Base-by-base conservation (phyloP, 2,329 filamentous ascomycete genomes). In the Colletotrichum phormii region DNA sequence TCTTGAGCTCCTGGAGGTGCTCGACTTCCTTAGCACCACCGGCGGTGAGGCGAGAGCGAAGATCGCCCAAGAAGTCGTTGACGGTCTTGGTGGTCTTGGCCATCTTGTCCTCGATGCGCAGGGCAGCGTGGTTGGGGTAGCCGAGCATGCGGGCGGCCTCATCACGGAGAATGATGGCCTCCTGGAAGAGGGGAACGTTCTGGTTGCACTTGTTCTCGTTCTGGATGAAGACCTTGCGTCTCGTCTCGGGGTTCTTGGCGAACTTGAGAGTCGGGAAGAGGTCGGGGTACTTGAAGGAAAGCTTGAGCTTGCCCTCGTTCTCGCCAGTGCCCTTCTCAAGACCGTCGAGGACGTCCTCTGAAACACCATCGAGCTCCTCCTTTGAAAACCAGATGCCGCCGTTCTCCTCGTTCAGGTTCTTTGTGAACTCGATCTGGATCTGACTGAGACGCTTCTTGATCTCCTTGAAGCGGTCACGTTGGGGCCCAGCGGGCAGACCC, bases 211-310 rank as follows among this genome's bases (percentile, higher is more conserved):
- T 96, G 84, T 96, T 96, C 81, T 95, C 92, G 77, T 95, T 95
- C 13, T 88, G 89, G 74, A 95, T 87, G 72, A 93, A 93, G 59
- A 95, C 86, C 79, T 89, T 89, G 78, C 89, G 89, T 64, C 94
- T 88, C 4, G 90, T 92, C 74, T 93, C 90, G 18, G 91, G 86
- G 77, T 93, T 89, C 78, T 89, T 89, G 57, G 92, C 93, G 79
- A 95, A 95, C 84, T 95, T 96, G 76, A 94, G 86, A 1, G 92
- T 88, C 0, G 94, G 94, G 82, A 95, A 93, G 49, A 94, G 87
- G 79, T 95, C 93, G 1, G 93, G 93, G 80, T 96, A 96, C 84
- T 96, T 96, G 88, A 95, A 96, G 6, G 90, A 92, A 53, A 96
- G 85, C 82, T 90, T 92, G 77, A 94, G 85, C 80, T 94, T 93